These are phyloP conservation scores for Naegleria lovaniensis DNA, from an alignment of 208 protist species.

Conservation along the genomic window DNA sequence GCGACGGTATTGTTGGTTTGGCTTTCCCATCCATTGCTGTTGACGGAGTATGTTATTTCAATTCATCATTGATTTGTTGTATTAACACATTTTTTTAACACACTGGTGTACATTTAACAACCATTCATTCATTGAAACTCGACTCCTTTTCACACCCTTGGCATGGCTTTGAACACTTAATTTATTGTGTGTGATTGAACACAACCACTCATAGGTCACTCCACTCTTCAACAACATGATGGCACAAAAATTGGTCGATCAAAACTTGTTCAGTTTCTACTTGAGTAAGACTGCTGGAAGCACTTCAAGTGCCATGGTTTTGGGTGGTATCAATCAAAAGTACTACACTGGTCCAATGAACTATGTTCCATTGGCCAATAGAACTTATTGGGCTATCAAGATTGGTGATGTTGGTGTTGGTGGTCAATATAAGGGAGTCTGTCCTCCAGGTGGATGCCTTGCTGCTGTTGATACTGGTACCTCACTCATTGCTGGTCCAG, in stretches of 20 bases:
- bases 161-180: too few species aligned
- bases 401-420: constrained; percentile 50
- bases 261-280: constrained; percentile 48
- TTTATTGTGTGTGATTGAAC: too few species aligned
- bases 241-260: constrained; percentile 46
- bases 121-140: background rate
- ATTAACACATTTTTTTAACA: constrained; percentile 48
- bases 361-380: constrained; percentile 68
- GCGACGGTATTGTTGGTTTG: constrained; percentile 76
- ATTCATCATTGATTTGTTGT: constrained; percentile 70
- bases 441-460: constrained; percentile 31
- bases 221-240: constrained; percentile 48
- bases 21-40: constrained; percentile 71
- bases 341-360: constrained; percentile 65
- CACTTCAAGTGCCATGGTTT: constrained; percentile 47
- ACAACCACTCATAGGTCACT: background rate
- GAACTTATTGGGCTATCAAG: constrained; percentile 79
- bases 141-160: too few species aligned
- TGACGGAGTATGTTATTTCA: constrained; percentile 38
- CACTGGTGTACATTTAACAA: too few species aligned
- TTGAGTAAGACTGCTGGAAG: constrained; percentile 26
- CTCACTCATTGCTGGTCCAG: constrained; percentile 79
- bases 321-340: constrained; percentile 69
- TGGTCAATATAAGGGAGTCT: constrained; percentile 45
- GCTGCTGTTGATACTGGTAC: constrained; percentile 85